Percentiles rank a stretch among this genome's conserved stretches.
These are phyloP conservation scores for Aspergillus terreus DNA, from an alignment of 2,329 filamentous ascomycete species.

Conservation along the genomic window DNA sequence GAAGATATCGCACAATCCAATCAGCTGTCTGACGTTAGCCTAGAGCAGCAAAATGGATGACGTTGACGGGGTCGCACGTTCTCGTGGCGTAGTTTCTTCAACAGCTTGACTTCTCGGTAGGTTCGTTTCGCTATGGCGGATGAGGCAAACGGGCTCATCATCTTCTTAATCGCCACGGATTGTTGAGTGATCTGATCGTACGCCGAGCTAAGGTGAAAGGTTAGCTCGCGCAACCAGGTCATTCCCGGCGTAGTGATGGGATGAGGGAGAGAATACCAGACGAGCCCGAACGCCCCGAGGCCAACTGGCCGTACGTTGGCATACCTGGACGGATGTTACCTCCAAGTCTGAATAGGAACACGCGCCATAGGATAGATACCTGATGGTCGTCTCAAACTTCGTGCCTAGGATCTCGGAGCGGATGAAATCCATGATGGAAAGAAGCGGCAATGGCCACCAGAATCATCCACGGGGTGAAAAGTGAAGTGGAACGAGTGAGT, in stretches of 20 bases:
- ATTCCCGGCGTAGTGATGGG: not conserved
- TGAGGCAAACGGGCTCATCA: conserved; percentile 99
- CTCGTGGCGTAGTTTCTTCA: conserved; percentile 95
- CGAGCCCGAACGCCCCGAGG: conserved; percentile 97
- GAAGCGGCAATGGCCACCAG: not conserved
- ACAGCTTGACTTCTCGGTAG: conserved; percentile 92
- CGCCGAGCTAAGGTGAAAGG: conserved; percentile 67
- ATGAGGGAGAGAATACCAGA: conserved; percentile 63
- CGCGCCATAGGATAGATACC: conserved; percentile 53
- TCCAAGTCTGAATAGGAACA: not conserved
- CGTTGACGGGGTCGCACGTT: conserved; percentile 62
- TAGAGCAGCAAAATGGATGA: not conserved
- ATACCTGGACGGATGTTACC: conserved; percentile 60
- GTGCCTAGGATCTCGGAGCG: conserved; percentile 98
- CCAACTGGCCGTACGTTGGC: conserved; percentile 96
- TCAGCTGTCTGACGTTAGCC: conserved; percentile 59
- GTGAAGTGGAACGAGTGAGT: no score
- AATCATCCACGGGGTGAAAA: no score
- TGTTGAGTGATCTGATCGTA: conserved; percentile 96
- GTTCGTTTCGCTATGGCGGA: conserved; percentile 95
- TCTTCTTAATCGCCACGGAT: conserved; percentile 98
- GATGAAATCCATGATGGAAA: conserved; percentile 90
- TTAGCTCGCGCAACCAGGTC: conserved; percentile 2
- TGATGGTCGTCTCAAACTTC: conserved; percentile 98
- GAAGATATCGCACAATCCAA: conserved; percentile 98